Base-by-base conservation (phyloP, 805 yeast genomes). In the Wilhelminamyces savonicus region DNA sequence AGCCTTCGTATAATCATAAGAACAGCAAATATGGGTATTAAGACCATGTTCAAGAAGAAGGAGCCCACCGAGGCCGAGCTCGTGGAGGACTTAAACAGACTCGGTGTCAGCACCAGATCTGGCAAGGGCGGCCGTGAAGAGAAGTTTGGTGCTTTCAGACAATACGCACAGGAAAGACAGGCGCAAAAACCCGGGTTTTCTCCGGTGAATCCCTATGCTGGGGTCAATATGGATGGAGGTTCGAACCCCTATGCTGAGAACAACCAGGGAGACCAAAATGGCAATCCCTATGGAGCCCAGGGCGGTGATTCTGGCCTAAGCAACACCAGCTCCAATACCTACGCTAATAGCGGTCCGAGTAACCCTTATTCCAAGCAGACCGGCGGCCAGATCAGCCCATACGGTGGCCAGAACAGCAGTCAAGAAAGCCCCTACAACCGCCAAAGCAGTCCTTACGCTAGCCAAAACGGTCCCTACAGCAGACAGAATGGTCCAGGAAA, bases 41-140 rank as follows among this genome's bases (percentile, higher is more conserved):
- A 58, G 39, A 59, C 61, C 35, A 60, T 66, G 46, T 68, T 69
- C 48, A 64, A 55, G 42, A 65, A 55, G 51, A 71, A 69, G 43
- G 78, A 72, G 38, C 70, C 69, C 21, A 63, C 71, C 16, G 71
- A 66, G 34, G 64, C 56, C 32, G 73, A 71, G 48, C 47, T 69
- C 35, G 46, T 58, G 27, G 61, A 61, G 27, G 57, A 54, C 21
- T 52, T 73, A 35, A 56, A 52, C 34, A 46, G 46, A 14, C 44
- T 53, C 16, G 75, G 75, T 7, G 58, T 72, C 21, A 41, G 71
- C 9, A 62, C 70, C 16, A 63, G 56, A 31, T 40, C 53, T 5
- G 32, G 34, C n/a, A 36, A 19, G 25, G 40, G 36, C 13, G 44
- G 47, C 11, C 54, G 74, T 25, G 56, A 61, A 33, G 68, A 67